Percentiles rank a stretch among this genome's conserved stretches.
phyloP scores from a whole-genome alignment of 257 asterid genomes.

The Ilex aquifolium region DNA sequence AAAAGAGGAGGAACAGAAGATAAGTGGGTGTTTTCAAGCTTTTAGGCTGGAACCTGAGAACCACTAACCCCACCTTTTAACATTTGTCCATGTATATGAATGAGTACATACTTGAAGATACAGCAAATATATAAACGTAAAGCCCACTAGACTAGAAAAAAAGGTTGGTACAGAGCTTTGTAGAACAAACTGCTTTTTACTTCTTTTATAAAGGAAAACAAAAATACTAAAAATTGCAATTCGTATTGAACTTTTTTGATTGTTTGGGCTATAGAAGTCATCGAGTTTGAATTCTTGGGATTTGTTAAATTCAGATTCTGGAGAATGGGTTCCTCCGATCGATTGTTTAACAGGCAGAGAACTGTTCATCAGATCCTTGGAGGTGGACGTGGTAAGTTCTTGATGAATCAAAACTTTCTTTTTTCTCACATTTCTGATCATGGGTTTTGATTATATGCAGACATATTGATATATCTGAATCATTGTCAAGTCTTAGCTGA shows the following conservation, averaged over 20 bases:
- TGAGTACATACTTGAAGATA: constrained; percentile 11
- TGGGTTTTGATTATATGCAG: not conserved
- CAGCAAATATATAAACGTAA: constrained; percentile 5
- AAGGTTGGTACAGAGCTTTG: not conserved
- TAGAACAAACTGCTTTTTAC: not conserved
- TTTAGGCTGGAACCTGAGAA: constrained; percentile 48
- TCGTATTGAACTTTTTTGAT: not conserved
- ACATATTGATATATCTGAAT: no score
- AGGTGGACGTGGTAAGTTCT: constrained; percentile 65
- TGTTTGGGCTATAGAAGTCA: constrained; percentile 9
- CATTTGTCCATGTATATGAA: constrained; percentile 26
- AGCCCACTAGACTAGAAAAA: not conserved
- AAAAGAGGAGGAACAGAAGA: constrained; percentile 14
- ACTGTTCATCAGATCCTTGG: constrained; percentile 83
- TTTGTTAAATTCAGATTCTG: constrained; percentile 12
- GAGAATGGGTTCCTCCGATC: constrained; percentile 65
- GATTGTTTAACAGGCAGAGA: constrained; percentile 52
- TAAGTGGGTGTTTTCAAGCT: constrained; percentile 33
- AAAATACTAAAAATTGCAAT: not conserved
- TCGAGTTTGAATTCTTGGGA: constrained; percentile 18
- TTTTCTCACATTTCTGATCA: constrained; percentile 6
- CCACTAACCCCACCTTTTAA: constrained; percentile 34
- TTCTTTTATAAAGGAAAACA: no score
- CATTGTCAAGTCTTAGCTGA: no score
- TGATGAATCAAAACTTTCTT: constrained; percentile 2